Evolutionary conservation across 1,139 yeast species (phyloP).

Genomic region (Geotrichum klebahnii): DNA sequence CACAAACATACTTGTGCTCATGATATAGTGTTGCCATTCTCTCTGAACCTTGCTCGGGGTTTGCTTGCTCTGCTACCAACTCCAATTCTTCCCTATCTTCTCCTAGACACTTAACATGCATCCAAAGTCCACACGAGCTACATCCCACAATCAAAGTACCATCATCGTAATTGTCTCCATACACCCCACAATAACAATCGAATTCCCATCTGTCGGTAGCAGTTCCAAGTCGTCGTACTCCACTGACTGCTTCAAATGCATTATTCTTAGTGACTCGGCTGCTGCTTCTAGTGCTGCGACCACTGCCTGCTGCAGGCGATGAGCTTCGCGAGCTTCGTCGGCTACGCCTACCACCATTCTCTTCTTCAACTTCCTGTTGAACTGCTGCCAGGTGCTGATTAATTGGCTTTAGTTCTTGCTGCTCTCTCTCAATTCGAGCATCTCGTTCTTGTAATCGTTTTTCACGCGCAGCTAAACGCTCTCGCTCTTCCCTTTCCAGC

Average conservation of each 20-base stretch:
- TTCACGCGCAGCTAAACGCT: slow-evolving; percentile 14
- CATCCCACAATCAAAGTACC: slow-evolving; percentile 41
- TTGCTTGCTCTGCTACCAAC: neutral
- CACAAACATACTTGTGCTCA: slow-evolving; percentile 8
- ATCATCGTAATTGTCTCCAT: slow-evolving; percentile 43
- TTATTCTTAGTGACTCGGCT: slow-evolving; percentile 3
- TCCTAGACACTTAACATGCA: slow-evolving; percentile 41
- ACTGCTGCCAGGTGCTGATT: neutral
- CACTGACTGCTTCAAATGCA: neutral
- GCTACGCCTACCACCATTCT: neutral
- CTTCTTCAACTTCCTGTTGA: neutral
- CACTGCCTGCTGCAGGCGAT: slow-evolving; percentile 8
- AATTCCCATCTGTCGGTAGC: slow-evolving; percentile 38
- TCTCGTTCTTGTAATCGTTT: slow-evolving; percentile 12
- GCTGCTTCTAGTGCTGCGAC: slow-evolving; percentile 11
- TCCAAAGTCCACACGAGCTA: slow-evolving; percentile 44
- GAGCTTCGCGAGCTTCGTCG: slow-evolving; percentile 7
- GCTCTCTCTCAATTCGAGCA: slow-evolving; percentile 7
- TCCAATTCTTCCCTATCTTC: slow-evolving; percentile 10
- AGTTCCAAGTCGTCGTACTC: slow-evolving; percentile 11
- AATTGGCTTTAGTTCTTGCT: neutral
- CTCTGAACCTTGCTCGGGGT: slow-evolving; percentile 8
- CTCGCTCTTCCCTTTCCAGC: slow-evolving; percentile 24
- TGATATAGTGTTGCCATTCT: slow-evolving; percentile 5
- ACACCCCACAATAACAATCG: slow-evolving; percentile 43